These are phyloP conservation scores for Diospyros lotus DNA, from an alignment of 148 eudicot genomes.

Conservation along the genomic window DNA sequence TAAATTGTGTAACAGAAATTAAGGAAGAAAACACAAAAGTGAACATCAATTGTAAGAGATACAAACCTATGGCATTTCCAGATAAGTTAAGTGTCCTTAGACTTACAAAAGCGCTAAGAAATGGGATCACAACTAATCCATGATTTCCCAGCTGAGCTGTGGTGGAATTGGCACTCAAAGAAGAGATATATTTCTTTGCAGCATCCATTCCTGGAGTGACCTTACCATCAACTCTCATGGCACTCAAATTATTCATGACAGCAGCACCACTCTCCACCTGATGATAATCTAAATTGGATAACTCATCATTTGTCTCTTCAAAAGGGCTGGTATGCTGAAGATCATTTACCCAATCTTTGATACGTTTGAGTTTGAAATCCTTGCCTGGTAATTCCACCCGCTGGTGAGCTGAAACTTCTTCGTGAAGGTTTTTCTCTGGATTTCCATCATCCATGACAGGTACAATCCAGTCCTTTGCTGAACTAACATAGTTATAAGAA, in stretches of 20 bases:
- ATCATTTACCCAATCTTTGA: slow-evolving; percentile 73
- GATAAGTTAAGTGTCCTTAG: slow-evolving; percentile 78
- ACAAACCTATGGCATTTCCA: slow-evolving; percentile 85
- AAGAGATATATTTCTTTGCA: slow-evolving; percentile 75
- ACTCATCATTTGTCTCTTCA: slow-evolving; percentile 42
- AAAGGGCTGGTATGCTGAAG: slow-evolving; percentile 63
- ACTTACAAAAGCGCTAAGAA: slow-evolving; percentile 81
- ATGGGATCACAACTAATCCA: slow-evolving; percentile 86
- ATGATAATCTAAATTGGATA: slow-evolving; percentile 18
- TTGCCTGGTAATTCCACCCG: slow-evolving; percentile 37
- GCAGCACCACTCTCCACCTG: slow-evolving; percentile 20
- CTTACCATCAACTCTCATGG: slow-evolving; percentile 35
- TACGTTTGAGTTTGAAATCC: slow-evolving; percentile 57
- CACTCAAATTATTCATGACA: slow-evolving; percentile 25
- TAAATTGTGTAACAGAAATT: background rate
- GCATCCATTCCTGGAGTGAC: slow-evolving; percentile 62
- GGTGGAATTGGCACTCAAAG: slow-evolving; percentile 58
- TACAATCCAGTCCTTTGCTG: slow-evolving; percentile 81
- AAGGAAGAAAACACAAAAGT: background rate
- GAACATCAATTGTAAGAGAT: background rate
- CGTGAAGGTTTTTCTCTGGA: slow-evolving; percentile 21
- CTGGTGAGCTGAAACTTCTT: slow-evolving; percentile 31
- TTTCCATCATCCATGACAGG: slow-evolving; percentile 46
- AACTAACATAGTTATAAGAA: slow-evolving; percentile 49
- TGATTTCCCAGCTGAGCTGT: slow-evolving; percentile 77